Evolutionary conservation across 768 basidiomycete species (phyloP).

Genomic region (Saitozyma podzolica): DNA sequence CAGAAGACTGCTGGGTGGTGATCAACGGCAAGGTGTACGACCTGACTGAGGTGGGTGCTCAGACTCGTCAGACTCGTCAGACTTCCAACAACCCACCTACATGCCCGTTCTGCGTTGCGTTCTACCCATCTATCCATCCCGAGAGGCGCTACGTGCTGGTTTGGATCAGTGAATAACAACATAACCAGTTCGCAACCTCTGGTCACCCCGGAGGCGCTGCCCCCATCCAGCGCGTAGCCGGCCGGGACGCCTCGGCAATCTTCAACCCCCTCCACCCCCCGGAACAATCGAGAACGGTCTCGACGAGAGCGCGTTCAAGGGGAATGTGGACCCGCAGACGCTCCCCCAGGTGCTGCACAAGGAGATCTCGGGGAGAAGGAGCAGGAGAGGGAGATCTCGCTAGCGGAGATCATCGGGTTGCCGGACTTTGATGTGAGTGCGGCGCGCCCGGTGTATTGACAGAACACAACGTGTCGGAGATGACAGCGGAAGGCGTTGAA

Average conservation of each 20-base stretch:
- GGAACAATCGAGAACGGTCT: slow-evolving; percentile 51
- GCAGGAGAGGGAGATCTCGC: slow-evolving; percentile 38
- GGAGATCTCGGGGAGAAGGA: slow-evolving; percentile 17
- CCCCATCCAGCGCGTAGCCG: slow-evolving; percentile 44
- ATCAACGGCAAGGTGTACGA: slow-evolving; percentile 50
- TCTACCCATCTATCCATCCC: neutral
- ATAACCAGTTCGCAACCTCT: slow-evolving; percentile 39
- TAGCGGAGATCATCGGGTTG: slow-evolving; percentile 48
- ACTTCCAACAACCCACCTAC: neutral
- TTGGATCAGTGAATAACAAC: neutral
- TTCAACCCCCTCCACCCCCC: slow-evolving; percentile 51
- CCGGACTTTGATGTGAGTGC: slow-evolving; percentile 50
- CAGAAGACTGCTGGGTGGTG: slow-evolving; percentile 49
- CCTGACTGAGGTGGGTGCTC: slow-evolving; percentile 42
- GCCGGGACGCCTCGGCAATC: slow-evolving; percentile 44
- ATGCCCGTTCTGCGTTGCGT: neutral
- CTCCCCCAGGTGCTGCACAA: slow-evolving; percentile 30
- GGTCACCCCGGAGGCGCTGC: slow-evolving; percentile 49
- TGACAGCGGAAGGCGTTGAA: too few species aligned
- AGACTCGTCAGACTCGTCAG: neutral
- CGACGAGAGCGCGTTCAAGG: slow-evolving; percentile 26
- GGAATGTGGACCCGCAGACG: slow-evolving; percentile 44
- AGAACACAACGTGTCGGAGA: neutral
- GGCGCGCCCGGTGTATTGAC: neutral
- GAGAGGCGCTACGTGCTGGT: neutral